Conservation (phyloP, 2,329 filamentous ascomycete species). For the Conoideocrella luteorostrata region DNA sequence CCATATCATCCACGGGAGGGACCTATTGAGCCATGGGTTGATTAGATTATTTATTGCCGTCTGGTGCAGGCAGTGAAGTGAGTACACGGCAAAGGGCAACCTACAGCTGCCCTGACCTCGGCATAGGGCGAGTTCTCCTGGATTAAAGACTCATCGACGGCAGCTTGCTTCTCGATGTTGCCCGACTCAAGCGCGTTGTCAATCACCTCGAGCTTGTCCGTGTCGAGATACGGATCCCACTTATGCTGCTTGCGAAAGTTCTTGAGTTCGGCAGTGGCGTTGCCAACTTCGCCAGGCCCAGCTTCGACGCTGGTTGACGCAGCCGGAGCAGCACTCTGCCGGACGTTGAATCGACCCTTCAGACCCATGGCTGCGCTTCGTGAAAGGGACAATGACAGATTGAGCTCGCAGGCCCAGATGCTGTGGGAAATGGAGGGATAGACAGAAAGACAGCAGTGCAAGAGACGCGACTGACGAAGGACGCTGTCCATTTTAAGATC, state of each 20-base stretch:
- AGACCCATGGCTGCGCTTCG: too few relatives aligned
- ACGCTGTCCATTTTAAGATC: too few relatives aligned
- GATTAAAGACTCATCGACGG: constrained; percentile 38
- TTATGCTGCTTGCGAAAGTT: constrained; percentile 35
- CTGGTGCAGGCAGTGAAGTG: too few relatives aligned
- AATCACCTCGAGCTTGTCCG: constrained; percentile 43
- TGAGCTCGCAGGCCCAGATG: too few relatives aligned
- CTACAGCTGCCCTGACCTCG: constrained; percentile 19
- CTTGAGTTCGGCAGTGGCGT: neutral
- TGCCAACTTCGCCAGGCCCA: neutral
- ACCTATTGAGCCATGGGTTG: constrained; percentile 2
- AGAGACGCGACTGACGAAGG: too few relatives aligned
- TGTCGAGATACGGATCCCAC: constrained; percentile 50
- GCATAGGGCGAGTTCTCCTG: constrained; percentile 43
- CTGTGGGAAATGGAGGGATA: too few relatives aligned
- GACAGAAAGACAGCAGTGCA: too few relatives aligned
- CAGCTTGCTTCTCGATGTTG: constrained; percentile 36
- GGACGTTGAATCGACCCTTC: too few relatives aligned
- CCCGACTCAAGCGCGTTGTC: constrained; percentile 37
- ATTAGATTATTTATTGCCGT: neutral
- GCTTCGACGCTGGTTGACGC: neutral
- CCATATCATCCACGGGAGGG: constrained; percentile 38
- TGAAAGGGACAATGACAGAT: too few relatives aligned
- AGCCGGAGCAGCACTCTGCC: too few relatives aligned
- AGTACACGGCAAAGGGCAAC: too few relatives aligned